Evolutionary conservation across 2,329 filamentous ascomycete species (phyloP).

Genomic region (Sphaerulina populicola): DNA sequence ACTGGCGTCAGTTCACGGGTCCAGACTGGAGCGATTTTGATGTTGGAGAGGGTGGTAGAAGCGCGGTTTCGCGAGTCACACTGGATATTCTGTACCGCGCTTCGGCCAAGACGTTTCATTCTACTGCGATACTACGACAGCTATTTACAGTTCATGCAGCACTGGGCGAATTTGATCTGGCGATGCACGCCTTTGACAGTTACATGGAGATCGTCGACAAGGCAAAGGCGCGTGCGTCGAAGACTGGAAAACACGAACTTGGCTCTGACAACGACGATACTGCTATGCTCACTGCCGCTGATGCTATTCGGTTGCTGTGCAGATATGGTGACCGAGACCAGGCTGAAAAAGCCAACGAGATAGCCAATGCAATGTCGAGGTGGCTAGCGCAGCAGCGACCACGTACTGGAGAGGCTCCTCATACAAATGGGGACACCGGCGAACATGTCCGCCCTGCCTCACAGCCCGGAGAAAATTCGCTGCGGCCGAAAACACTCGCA

Average conservation of each 20-base stretch:
- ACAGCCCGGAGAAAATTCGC: constrained; percentile 32
- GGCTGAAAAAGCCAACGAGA: constrained; percentile 66
- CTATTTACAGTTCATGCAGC: constrained; percentile 82
- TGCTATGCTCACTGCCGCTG: constrained; percentile 67
- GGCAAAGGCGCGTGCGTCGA: constrained; percentile 74
- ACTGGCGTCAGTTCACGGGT: constrained; percentile 78
- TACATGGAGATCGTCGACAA: constrained; percentile 83
- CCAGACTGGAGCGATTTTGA: constrained; percentile 72
- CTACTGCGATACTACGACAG: constrained; percentile 74
- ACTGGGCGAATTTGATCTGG: constrained; percentile 83
- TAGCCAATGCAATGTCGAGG: constrained; percentile 63
- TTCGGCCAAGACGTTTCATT: constrained; percentile 90
- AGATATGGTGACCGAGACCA: constrained; percentile 68
- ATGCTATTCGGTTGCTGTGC: constrained; percentile 72
- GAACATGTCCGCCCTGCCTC: constrained; percentile 7
- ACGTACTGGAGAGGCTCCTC: constrained; percentile 10
- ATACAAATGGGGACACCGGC: constrained; percentile 10
- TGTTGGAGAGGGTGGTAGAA: constrained; percentile 71
- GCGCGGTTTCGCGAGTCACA: constrained; percentile 63
- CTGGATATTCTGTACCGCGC: constrained; percentile 82
- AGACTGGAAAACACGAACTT: constrained; percentile 58
- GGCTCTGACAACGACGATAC: constrained; percentile 70
- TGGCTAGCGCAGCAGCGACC: constrained; percentile 58
- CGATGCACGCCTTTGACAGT: constrained; percentile 82
- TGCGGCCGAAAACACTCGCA: constrained; percentile 57